Evolutionary conservation across 345 rosid species (phyloP).

Genomic region (Angophora floribunda): DNA sequence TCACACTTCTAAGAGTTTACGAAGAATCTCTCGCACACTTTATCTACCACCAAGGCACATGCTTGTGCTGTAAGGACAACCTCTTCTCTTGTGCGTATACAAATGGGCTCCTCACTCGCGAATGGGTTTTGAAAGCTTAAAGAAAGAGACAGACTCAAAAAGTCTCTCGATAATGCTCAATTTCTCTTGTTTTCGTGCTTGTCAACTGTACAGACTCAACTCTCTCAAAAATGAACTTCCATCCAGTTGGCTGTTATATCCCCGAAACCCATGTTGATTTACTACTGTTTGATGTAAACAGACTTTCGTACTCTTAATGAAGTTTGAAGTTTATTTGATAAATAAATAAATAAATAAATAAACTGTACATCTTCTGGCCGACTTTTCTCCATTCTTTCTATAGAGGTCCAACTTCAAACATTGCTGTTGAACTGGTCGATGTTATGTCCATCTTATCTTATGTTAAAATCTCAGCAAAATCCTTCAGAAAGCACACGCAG

Average conservation of each 20-base stretch:
- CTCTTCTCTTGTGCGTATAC: not conserved
- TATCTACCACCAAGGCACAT: not conserved
- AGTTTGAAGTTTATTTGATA: too few relatives aligned
- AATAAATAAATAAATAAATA: too few relatives aligned
- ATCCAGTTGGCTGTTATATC: too few relatives aligned
- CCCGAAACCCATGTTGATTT: too few relatives aligned
- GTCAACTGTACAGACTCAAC: not conserved
- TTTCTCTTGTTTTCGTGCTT: not conserved
- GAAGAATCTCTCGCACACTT: not conserved
- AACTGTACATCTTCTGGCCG: not conserved
- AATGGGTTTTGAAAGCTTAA: not conserved
- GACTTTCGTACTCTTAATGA: too few relatives aligned
- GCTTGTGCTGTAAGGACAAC: not conserved
- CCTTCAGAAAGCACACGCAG: not conserved
- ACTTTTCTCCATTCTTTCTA: not conserved
- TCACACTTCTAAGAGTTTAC: not conserved
- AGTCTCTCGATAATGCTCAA: not conserved
- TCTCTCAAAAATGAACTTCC: too few relatives aligned
- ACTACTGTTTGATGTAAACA: too few relatives aligned
- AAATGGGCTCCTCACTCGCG: not conserved
- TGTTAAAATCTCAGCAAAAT: not conserved
- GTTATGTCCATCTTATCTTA: not conserved
- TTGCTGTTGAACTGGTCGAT: not conserved
- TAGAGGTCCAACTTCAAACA: not conserved
- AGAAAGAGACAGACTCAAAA: not conserved